Evolutionary conservation across 148 eudicot species (phyloP).

Genomic region (Chenopodium berlandieri): DNA sequence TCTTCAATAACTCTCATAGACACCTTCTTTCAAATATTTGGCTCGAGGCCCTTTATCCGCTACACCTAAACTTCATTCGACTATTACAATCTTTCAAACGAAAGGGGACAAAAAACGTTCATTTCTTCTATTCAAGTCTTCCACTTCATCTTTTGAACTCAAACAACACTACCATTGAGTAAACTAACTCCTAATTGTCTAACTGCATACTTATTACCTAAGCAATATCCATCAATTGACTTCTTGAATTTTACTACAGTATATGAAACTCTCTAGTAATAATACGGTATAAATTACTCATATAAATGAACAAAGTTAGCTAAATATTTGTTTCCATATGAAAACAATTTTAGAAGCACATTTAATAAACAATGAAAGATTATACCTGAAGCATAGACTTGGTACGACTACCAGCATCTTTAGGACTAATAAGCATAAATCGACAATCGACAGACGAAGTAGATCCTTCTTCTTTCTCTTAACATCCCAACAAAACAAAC

Average conservation of each 20-base stretch:
- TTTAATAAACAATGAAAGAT: neutral
- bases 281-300: no score
- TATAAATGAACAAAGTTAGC: no score
- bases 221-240: neutral
- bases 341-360: neutral
- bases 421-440: conserved; percentile 68
- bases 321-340: no score
- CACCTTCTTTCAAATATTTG: neutral
- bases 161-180: neutral
- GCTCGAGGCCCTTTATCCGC: neutral
- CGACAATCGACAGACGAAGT: conserved; percentile 28
- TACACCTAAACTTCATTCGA: neutral
- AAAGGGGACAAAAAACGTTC: neutral
- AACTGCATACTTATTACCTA: neutral
- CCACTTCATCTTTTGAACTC: neutral
- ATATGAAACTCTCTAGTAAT: neutral
- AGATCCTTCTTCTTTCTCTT: conserved; percentile 14
- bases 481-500: conserved; percentile 1
- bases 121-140: neutral
- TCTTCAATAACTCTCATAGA: neutral
- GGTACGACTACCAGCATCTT: conserved; percentile 51
- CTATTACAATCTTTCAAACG: neutral
- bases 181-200: neutral
- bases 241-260: neutral
- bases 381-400: conserved; percentile 65